A percentile compares a stretch with the other conserved stretches of the same genome.
Evolutionary conservation across 2,329 filamentous ascomycete species (phyloP).

Genomic region (Aspergillus tubingensis): DNA sequence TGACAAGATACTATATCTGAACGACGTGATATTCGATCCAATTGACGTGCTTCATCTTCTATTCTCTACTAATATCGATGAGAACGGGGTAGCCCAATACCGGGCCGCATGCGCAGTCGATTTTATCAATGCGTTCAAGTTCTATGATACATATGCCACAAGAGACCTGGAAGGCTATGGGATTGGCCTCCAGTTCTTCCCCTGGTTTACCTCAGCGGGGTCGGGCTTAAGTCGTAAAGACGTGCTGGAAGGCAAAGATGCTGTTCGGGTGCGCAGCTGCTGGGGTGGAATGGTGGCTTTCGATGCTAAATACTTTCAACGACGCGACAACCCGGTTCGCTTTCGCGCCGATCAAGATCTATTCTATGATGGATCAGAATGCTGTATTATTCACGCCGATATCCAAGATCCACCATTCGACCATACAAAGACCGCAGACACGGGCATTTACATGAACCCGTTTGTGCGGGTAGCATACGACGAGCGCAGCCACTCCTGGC

Average conservation of each 20-base stretch:
- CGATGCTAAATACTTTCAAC: constrained; percentile 48
- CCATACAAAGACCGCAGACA: constrained; percentile 40
- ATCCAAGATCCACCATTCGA: constrained; percentile 39
- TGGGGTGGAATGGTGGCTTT: constrained; percentile 72
- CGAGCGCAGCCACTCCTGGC: constrained; percentile 56
- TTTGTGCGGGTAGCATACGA: constrained; percentile 73
- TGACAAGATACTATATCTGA: constrained; percentile 61
- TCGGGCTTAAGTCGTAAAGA: constrained; percentile 58
- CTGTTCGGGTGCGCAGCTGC: constrained; percentile 70
- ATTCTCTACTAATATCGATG: constrained; percentile 58
- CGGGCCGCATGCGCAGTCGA: constrained; percentile 72
- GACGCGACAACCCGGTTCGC: constrained; percentile 44
- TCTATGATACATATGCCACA: constrained; percentile 75
- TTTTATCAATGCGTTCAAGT: constrained; percentile 70
- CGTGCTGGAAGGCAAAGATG: constrained; percentile 57
- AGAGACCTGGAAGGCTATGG: constrained; percentile 68
- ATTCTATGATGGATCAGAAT: constrained; percentile 66
- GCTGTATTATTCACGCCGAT: constrained; percentile 58
- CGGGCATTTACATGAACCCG: constrained; percentile 71
- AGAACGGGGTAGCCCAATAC: constrained; percentile 59
- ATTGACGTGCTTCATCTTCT: constrained; percentile 61
- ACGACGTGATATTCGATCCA: constrained; percentile 66
- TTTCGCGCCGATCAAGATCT: constrained; percentile 61
- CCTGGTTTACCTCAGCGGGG: constrained; percentile 62
- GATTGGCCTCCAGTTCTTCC: constrained; percentile 70